A percentile compares a stretch with the other conserved stretches of the same genome.
Evolutionary conservation across 768 basidiomycete genomes (phyloP).

Genomic region (Auriculariales sp.): DNA sequence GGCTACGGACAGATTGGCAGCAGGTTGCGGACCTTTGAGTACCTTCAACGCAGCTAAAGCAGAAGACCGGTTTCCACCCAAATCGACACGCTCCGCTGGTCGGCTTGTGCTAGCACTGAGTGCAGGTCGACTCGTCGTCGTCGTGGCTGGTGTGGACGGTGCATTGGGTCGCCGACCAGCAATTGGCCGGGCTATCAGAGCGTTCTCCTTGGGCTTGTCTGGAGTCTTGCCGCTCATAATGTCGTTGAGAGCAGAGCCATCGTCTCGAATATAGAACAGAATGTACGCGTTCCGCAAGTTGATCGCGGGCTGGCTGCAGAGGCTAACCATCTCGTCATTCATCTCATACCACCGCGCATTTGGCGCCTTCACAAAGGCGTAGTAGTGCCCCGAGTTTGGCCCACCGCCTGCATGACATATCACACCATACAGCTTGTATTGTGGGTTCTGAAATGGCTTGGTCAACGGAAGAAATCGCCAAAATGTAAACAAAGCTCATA

Average conservation of each 20-base stretch:
- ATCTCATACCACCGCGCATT: slow-evolving; percentile 76
- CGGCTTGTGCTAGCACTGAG: not conserved
- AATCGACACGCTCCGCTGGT: not conserved
- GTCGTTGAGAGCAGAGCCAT: slow-evolving; percentile 25
- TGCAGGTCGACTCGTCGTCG: too few species aligned
- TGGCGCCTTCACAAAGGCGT: slow-evolving; percentile 61
- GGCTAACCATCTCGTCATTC: slow-evolving; percentile 74
- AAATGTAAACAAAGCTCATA: slow-evolving; percentile 9
- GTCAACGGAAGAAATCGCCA: not conserved
- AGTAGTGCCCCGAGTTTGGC: slow-evolving; percentile 94
- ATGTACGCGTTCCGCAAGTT: slow-evolving; percentile 77
- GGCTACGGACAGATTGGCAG: not conserved
- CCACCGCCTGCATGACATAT: slow-evolving; percentile 88
- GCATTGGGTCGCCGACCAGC: not conserved
- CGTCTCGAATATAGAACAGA: slow-evolving; percentile 77
- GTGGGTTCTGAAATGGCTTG: slow-evolving; percentile 26
- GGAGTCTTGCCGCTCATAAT: slow-evolving; percentile 11
- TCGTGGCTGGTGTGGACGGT: too few species aligned
- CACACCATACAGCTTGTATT: slow-evolving; percentile 80
- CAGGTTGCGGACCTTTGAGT: not conserved
- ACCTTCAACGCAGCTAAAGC: not conserved
- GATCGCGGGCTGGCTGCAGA: slow-evolving; percentile 29
- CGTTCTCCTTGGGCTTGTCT: slow-evolving; percentile 34
- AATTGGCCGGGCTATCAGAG: not conserved
- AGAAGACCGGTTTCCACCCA: not conserved